These are phyloP conservation scores for Pharnaceum exiguum DNA, from an alignment of 148 eudicot genomes.

Conservation along the genomic window DNA sequence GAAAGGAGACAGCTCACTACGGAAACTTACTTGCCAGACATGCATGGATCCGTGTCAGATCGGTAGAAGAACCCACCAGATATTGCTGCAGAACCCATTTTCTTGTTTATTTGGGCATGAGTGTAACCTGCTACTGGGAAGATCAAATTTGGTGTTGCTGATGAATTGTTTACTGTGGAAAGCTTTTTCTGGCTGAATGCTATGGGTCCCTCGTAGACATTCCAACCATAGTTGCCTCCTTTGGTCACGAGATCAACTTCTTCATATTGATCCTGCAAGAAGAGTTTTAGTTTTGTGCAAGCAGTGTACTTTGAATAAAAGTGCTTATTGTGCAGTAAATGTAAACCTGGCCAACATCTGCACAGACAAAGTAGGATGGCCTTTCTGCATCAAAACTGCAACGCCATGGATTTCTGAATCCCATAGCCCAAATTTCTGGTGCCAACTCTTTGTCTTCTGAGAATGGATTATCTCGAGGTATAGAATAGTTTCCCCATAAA, in stretches of 20 bases:
- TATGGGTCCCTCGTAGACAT: constrained; percentile 66
- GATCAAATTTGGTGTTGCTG: constrained; percentile 39
- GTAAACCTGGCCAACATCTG: constrained; percentile 77
- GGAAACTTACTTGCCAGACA: constrained; percentile 59
- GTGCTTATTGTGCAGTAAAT: background rate
- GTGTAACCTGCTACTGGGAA: constrained; percentile 73
- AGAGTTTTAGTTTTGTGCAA: background rate
- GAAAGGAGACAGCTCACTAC: background rate
- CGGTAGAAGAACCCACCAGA: constrained; percentile 87
- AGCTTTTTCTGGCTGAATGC: constrained; percentile 18
- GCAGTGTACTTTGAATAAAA: background rate
- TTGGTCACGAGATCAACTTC: constrained; percentile 80
- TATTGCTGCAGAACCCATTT: constrained; percentile 88
- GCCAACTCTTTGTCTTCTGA: constrained; percentile 54
- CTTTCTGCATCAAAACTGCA: constrained; percentile 89
- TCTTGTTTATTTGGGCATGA: constrained; percentile 58
- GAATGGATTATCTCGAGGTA: constrained; percentile 76
- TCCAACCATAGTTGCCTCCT: constrained; percentile 96
- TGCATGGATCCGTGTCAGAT: constrained; percentile 79
- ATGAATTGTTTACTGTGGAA: constrained; percentile 25
- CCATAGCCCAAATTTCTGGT: constrained; percentile 85
- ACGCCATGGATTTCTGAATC: constrained; percentile 93
- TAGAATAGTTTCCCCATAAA: constrained; percentile 81
- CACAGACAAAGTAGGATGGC: constrained; percentile 85
- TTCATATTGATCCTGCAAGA: constrained; percentile 72